A percentile compares a stretch with the other conserved stretches of the same genome.
Evolutionary conservation across 202 grass and related monocot genomes (phyloP).

Genomic region (Dendrocalamus latiflorus): DNA sequence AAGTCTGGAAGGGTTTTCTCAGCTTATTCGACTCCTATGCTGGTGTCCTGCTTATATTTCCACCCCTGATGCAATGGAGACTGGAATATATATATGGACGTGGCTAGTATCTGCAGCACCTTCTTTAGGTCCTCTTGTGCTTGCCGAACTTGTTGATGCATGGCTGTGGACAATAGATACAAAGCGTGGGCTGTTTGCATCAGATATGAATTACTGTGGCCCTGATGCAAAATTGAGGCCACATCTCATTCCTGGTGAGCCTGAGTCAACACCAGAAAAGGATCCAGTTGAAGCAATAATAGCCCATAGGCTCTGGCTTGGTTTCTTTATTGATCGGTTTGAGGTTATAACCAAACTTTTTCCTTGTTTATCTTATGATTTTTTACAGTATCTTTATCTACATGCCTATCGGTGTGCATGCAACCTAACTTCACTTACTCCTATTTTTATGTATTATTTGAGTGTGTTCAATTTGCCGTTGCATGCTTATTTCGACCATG

Average conservation of each 20-base stretch:
- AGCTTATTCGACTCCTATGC: slow-evolving; percentile 89
- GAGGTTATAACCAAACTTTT: slow-evolving; percentile 62
- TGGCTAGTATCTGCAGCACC: no score
- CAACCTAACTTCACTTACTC: no score
- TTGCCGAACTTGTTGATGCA: no score
- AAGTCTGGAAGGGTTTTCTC: slow-evolving; percentile 92
- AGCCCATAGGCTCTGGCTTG: slow-evolving; percentile 96
- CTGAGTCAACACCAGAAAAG: slow-evolving; percentile 77
- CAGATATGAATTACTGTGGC: no score
- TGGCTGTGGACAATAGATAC: no score
- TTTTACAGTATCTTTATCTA: no score
- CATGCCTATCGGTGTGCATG: no score
- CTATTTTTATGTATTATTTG: no score
- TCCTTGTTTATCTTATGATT: slow-evolving; percentile 34
- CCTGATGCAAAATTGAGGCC: slow-evolving; percentile 98
- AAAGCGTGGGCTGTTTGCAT: no score
- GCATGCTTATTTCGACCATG: no score
- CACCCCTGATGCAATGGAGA: slow-evolving; percentile 96
- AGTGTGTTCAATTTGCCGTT: no score
- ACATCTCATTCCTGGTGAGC: slow-evolving; percentile 93
- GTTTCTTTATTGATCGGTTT: slow-evolving; percentile 96
- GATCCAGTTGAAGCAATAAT: slow-evolving; percentile 92
- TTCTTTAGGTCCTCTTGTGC: no score
- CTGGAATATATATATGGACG: slow-evolving; percentile 98
- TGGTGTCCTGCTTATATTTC: slow-evolving; percentile 99